Base-by-base conservation (phyloP, 1,284 basidiomycete genomes). In the Microbotryomycetes sp. region DNA sequence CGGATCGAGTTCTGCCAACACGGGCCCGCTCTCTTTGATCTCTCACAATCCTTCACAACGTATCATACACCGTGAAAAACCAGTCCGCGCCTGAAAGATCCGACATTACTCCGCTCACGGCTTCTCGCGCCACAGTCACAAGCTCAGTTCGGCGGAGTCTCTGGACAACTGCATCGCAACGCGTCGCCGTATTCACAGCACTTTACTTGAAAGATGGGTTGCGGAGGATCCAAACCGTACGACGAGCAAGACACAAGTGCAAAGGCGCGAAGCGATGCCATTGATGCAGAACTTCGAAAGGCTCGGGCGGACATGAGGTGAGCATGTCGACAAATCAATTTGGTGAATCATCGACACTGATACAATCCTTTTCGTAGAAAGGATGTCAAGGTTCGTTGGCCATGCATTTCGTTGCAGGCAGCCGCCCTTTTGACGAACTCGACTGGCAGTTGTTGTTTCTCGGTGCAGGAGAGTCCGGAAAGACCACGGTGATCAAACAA, bases 391-490 rank as follows among this genome's bases (percentile, higher is more conserved):
- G 35, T 53, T 11, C 2, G n/a, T n/a, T n/a, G n/a, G n/a, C n/a
- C n/a, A n/a, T n/a, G n/a, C n/a, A n/a, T n/a, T n/a, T n/a, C n/a
- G n/a, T n/a, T n/a, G n/a, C n/a, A n/a, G n/a, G n/a, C n/a, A n/a
- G n/a, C n/a, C n/a, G n/a, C n/a, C n/a, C n/a, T n/a, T n/a, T n/a
- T n/a, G n/a, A n/a, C n/a, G n/a, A n/a, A n/a, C 35, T 41, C 18
- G 35, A 11, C 28, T 26, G 41, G 66, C 54, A 74, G 62, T 71
- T 74, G 62, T 65, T 74, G 1, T 66, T 73, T 46, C 68, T 74
- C 54, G 73, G 74, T 23, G 73, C 75, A 2, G 75, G 75, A 61
- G 74, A 75, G 61, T 71, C 68, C 16, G 74, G 74, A 55, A 75
- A 75, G 62, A 72, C 72, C 18, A 75, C 74, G 13, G 72, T 75